Base-by-base conservation (phyloP, 352 stramenopile genomes). In the Lagenidium sp. region DNA sequence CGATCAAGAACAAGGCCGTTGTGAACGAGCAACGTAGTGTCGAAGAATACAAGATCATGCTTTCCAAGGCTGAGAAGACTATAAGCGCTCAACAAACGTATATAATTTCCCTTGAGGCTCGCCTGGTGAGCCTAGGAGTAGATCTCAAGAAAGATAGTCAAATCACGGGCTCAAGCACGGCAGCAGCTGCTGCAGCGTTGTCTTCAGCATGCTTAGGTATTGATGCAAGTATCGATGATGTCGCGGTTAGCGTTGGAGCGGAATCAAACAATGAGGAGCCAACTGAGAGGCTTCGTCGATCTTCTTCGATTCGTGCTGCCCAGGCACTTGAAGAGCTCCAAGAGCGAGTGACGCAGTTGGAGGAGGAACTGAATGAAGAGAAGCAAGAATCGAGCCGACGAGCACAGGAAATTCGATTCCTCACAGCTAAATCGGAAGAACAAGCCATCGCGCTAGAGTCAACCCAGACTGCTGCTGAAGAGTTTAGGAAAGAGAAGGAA, bases 1-100 rank as follows among this genome's bases (percentile, higher is more conserved):
- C 69, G 18, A 97, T 98, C 53, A 85, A 96, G 65, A 98, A 98
- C 63, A 96, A 96, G 68, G 86, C 91, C 3, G 83, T 95, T 4
- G 88, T 97, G 20, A 97, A 97, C 40, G 78, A 95, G 42, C 71
- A 92, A 40, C 72, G 82, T 30, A 95, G 79, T 46, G 83, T 95
- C 15, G 82, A 91, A 22, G 90, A 97, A 57, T 93, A 96, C 55
- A 91, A 94, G 60, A 46, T 73, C 13, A 49, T 96, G 41, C 57
- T 97, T 1, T 56, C 66, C 23, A 85, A 89, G 24, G 75, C 77
- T 0, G 82, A 96, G 47, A 90, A 88, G 41, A 66, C 76, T 18
- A 77, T 95, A 18, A 67, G 59, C 25, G 80, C 81, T 31, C 82
- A 93, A 43, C 63, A 89, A 44, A 87, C 65, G 15, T 82, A 94